Conservation (phyloP, 108 stramenopile genomes). For the Pinguiococcus pyrenoidosus region DNA sequence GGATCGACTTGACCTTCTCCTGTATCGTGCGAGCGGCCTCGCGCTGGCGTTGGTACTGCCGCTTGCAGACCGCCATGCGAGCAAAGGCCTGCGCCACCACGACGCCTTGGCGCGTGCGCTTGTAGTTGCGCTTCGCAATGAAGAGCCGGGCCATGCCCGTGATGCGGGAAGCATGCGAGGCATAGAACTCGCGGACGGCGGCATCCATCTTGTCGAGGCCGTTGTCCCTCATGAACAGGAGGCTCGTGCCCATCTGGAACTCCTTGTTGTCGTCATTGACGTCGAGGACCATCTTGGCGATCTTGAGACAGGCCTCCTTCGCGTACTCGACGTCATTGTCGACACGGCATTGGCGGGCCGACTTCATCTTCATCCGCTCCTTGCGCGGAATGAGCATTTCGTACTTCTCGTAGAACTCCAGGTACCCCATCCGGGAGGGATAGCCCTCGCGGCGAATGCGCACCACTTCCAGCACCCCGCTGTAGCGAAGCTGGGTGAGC, state of each 20-base stretch:
- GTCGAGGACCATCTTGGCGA: too few species aligned
- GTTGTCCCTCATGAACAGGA: background rate
- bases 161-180: background rate
- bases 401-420: slow-evolving; percentile 30
- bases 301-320: too few species aligned
- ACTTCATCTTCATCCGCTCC: too few species aligned
- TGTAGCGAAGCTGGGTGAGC: slow-evolving; percentile 36
- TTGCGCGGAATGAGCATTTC: slow-evolving; percentile 13
- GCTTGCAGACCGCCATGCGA: too few species aligned
- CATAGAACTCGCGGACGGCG: background rate
- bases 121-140: background rate
- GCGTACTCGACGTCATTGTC: too few species aligned
- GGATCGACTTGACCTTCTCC: too few species aligned
- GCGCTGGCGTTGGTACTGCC: too few species aligned
- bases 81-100: background rate
- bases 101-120: background rate
- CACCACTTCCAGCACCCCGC: slow-evolving; percentile 36
- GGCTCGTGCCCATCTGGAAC: background rate
- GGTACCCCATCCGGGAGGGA: slow-evolving; percentile 24
- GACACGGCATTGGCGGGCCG: too few species aligned
- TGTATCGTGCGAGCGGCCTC: too few species aligned
- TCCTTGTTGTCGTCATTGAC: too few species aligned
- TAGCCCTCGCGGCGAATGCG: slow-evolving; percentile 29
- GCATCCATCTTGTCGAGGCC: background rate
- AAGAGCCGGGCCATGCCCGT: background rate